Conservation (phyloP, 345 rosid species). For the Geranium brycei region DNA sequence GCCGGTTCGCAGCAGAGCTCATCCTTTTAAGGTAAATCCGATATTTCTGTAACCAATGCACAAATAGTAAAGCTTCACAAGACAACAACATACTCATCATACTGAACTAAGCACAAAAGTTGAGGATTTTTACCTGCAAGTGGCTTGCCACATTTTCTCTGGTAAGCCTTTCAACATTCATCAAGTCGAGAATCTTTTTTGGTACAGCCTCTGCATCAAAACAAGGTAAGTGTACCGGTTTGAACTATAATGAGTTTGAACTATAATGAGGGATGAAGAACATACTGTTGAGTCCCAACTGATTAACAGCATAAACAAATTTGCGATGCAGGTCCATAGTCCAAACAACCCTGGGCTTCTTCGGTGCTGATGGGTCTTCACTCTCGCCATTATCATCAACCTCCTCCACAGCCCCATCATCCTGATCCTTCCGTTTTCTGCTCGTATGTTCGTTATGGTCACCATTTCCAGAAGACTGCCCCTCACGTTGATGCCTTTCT, state of each 20-base stretch:
- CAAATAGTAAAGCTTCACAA: not conserved
- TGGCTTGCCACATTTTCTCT: slow-evolving; percentile 99
- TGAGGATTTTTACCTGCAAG: slow-evolving; percentile 40
- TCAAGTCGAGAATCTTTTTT: slow-evolving; percentile 76
- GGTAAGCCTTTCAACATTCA: slow-evolving; percentile 83
- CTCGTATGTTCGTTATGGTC: slow-evolving; percentile 27
- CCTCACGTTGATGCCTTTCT: slow-evolving; percentile 15
- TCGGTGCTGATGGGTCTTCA: slow-evolving; percentile 46
- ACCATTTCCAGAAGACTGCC: slow-evolving; percentile 19
- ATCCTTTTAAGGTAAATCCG: slow-evolving; percentile 61
- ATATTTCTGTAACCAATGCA: slow-evolving; percentile 40
- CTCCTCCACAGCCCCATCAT: slow-evolving; percentile 32
- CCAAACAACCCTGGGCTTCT: slow-evolving; percentile 97
- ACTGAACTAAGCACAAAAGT: not conserved
- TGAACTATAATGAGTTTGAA: no score
- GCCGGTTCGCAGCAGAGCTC: slow-evolving; percentile 31
- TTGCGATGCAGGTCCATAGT: slow-evolving; percentile 65
- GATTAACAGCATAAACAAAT: slow-evolving; percentile 79
- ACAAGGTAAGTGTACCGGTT: not conserved
- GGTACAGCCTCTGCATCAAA: slow-evolving; percentile 79
- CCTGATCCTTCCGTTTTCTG: slow-evolving; percentile 66
- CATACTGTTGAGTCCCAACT: slow-evolving; percentile 80
- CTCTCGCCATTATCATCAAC: slow-evolving; percentile 28
- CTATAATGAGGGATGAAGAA: slow-evolving; percentile 6
- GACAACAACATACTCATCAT: not conserved